Evolutionary conservation across 148 eudicot genomes (phyloP), one percentile per base, ranked within the genome.

Genomic region (Heliamphora exappendiculata): DNA sequence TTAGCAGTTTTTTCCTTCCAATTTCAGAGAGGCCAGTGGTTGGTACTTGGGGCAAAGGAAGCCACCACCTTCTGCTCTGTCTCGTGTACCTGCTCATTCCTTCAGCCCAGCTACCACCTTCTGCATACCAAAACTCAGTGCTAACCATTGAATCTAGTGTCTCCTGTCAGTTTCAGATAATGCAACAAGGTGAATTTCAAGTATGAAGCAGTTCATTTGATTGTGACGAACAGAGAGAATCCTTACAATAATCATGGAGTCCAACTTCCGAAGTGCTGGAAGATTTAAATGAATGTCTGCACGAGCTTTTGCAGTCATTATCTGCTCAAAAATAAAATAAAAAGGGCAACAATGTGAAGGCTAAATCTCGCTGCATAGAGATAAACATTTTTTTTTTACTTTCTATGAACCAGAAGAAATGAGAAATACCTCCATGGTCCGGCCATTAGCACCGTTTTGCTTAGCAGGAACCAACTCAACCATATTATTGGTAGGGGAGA

Each of bases 391-490:
- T 33, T 65, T 50, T 34, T 55, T 79, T 34, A 42, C n/a, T 24
- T 57, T 60, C 9, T 42, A 44, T 57, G 10, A 31, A 29, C 19
- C 44, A 60, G 33, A 39, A 54, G 50, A 29, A 76, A 29, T 20
- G 64, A 37, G 22, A 36, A 33, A 14, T 86, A 87, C 99, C 99
- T 96, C 99, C 80, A 93, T 44, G 29, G 78, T 83, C 36, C 80
- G 83, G 80, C 97, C 99, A 84, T 91, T 87, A 64, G 86, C 39
- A 63, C 86, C 88, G 55, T 83, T 75, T 83, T 88, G 94, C 79
- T 85, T 87, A 36, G 98, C 93, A 68, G 99, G 99, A 89, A 96
- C 97, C 85, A 95, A 78, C 81, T 91, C 91, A 63, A 96, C 86
- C 99, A 96, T 96, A 79, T 87, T 82, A 78, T 86, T 91, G 17